Conservation (phyloP, 148 eudicot genomes). For the Rhododendron henanense region DNA sequence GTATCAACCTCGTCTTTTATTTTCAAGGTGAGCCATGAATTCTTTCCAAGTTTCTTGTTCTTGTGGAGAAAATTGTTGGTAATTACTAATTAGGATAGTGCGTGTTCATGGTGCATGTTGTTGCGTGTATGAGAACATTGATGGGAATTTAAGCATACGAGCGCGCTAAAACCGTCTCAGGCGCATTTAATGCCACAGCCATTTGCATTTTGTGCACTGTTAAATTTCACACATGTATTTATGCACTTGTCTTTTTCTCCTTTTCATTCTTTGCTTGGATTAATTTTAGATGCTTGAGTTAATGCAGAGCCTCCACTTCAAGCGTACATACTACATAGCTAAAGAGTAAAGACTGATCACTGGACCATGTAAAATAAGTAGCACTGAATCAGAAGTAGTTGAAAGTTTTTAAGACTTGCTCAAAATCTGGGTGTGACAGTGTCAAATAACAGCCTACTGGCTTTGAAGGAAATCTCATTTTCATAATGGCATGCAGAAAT, state of each 20-base stretch:
- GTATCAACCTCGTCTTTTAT: slow-evolving; percentile 85
- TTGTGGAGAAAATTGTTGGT: not conserved
- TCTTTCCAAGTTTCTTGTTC: slow-evolving; percentile 4
- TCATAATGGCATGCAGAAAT: not conserved
- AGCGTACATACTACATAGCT: not conserved
- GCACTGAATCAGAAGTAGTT: not conserved
- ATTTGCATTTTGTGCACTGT: not conserved
- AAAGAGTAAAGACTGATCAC: not conserved
- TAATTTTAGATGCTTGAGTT: not conserved
- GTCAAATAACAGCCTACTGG: not conserved
- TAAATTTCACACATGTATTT: not conserved
- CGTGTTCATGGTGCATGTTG: not conserved
- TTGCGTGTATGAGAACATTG: not conserved
- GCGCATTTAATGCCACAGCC: not conserved
- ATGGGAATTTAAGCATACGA: not conserved
- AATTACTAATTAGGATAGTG: not conserved
- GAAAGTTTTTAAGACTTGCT: not conserved
- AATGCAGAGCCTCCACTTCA: not conserved
- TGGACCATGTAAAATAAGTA: not conserved
- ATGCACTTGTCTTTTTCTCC: not conserved
- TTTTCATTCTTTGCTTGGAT: not conserved
- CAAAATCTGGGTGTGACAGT: not conserved
- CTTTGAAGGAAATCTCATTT: not conserved
- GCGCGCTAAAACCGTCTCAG: not conserved
- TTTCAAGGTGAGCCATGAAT: slow-evolving; percentile 56